Conservation (phyloP, 495 filamentous ascomycete species). For the Baudoinia panamericana region DNA sequence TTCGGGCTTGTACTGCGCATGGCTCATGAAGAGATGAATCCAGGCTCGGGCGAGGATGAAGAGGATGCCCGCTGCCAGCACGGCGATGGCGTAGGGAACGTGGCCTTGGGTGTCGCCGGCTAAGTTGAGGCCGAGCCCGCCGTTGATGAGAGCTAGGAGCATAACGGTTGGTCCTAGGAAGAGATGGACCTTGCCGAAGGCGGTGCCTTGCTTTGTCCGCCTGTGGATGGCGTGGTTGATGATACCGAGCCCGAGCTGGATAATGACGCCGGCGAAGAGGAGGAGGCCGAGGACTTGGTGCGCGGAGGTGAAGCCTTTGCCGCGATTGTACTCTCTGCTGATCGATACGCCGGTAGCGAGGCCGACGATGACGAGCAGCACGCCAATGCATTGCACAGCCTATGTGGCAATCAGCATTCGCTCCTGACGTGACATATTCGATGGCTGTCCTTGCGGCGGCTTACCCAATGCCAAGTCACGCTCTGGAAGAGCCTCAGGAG, state of each 20-base stretch:
- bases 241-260: constrained; percentile 37
- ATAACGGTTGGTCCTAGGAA: constrained; percentile 40
- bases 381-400: constrained; percentile 35
- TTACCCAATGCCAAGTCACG: constrained; percentile 39
- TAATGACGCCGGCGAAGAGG: constrained; percentile 35
- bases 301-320: constrained; percentile 36
- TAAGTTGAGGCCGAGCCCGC: constrained; percentile 33
- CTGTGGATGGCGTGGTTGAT: constrained; percentile 37
- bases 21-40: not conserved
- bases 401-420: too few species aligned
- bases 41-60: not conserved
- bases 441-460: too few species aligned
- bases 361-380: constrained; percentile 28
- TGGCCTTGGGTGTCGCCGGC: constrained; percentile 3
- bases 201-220: constrained; percentile 32
- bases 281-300: constrained; percentile 49
- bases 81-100: constrained; percentile 13
- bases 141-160: constrained; percentile 38
- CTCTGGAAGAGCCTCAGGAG: constrained; percentile 35
- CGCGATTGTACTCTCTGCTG: constrained; percentile 39
- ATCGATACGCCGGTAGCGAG: constrained; percentile 38
- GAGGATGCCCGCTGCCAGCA: not conserved
- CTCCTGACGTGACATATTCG: too few species aligned
- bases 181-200: constrained; percentile 31
- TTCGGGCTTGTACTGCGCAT: not conserved